Base-by-base conservation (phyloP, 2,329 filamentous ascomycete genomes). In the Monosporascus sp. region DNA sequence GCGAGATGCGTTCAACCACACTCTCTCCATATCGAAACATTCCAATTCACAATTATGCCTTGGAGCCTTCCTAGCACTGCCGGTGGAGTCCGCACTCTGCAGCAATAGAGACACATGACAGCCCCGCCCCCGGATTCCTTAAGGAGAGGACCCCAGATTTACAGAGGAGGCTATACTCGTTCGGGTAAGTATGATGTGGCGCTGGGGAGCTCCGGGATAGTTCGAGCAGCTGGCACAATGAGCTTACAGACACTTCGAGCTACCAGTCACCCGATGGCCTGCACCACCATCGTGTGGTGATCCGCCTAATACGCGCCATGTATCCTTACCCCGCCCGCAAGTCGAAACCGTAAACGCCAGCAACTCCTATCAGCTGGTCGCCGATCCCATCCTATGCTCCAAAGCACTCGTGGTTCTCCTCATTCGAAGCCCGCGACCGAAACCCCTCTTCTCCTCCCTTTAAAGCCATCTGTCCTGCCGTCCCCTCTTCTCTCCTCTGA, bases 211-310 rank as follows among this genome's bases (percentile, higher is more conserved):
- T 46, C 43, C 43, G 43, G 43, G 5, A 46, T 46, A 11, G 24
- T 46, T 31, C 20, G 43, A 46, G 43, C 55, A 61, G 55, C 49
- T 58, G 52, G 54, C 58, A 60, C 57, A 56, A 60, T 60, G 64
- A 61, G 50, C 45, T 56, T 56, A 58, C 52, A 55, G 54, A 56
- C 60, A 60, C 55, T 56, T 57, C 52, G 27, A 55, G 38, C 20
- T 25, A 49, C 52, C 51, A 47, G 61, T 66, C 63, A 66, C 62
- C 62, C 63, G 64, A 66, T 64, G 58, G 60, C 58, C 52, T 52
- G 41, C 47, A 18, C 18, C 55, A 60, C 58, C 58, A 62, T 58
- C 58, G 48, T 57, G 48, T 14, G 43, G 43, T 46, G 43, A 18
- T 11, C 43, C 11, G 24, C 17, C 24, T 46, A 46, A 46, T 46